Evolutionary conservation across 176 grass and related monocot genomes (phyloP).

Genomic region (Rhipidocladum racemiflorum): DNA sequence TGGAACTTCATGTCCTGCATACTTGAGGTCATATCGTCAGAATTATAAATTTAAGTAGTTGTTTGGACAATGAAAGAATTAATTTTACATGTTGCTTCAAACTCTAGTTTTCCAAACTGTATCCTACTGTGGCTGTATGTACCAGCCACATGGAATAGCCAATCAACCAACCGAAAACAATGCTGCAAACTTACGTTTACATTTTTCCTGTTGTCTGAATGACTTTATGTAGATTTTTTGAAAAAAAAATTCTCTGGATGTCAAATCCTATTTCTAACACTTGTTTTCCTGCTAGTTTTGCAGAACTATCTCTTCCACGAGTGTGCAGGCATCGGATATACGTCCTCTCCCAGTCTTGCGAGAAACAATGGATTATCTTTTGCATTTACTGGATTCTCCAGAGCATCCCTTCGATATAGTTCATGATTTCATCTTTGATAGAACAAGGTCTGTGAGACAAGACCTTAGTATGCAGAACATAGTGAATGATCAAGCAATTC

Average conservation of each 20-base stretch:
- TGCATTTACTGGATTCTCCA: constrained; percentile 56
- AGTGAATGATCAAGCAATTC: constrained; percentile 61
- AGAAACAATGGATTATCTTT: constrained; percentile 72
- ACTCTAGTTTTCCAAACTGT: neutral
- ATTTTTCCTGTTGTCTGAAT: constrained; percentile 10
- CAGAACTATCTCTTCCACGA: constrained; percentile 74
- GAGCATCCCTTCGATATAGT: constrained; percentile 59
- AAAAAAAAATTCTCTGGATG: neutral
- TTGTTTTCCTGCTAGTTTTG: constrained; percentile 67
- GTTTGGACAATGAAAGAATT: constrained; percentile 19
- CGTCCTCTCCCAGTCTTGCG: constrained; percentile 62
- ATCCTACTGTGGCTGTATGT: neutral
- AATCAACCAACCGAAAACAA: neutral
- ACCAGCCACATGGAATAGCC: neutral
- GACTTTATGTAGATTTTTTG: neutral
- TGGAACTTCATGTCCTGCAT: too few species aligned
- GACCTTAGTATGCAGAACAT: constrained; percentile 85
- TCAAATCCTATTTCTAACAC: constrained; percentile 39
- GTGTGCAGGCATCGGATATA: constrained; percentile 61
- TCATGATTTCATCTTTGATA: constrained; percentile 97
- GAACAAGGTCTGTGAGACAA: constrained; percentile 85
- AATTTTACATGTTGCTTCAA: neutral
- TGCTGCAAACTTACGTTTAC: neutral
- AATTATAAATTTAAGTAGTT: constrained; percentile 4
- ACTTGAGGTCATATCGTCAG: neutral